Evolutionary conservation across 129 eudicot species (phyloP), one percentile per base, ranked within the genome.

Genomic region (Saussurea involucrata): DNA sequence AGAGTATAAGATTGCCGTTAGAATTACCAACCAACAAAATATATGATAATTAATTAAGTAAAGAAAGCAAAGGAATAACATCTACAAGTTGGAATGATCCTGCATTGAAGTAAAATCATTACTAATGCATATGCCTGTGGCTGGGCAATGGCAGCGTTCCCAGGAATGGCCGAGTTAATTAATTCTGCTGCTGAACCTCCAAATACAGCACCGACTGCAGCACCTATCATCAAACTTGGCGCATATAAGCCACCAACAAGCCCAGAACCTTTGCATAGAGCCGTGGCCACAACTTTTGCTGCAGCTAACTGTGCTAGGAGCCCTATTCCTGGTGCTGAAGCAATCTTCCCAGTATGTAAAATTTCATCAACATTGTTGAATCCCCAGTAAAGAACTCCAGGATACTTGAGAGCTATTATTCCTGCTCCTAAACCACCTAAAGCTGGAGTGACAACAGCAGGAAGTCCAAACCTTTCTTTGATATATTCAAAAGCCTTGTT

Each of bases 41-140:
- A 36, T 63, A 42, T 33, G 71, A 44, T 6, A 46, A 42, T 21
- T 11, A 76, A 71, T 21, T 11, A 76, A 71, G 71, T 33, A 17
- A 77, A 42, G 53, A 2, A 61, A 29, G 69, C 21, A 68, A n/a
- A 66, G 15, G 4, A 65, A 20, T 28, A 22, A 53, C 10, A 46
- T 77, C 2, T 60, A 55, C 55, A 13, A 24, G 24, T 58, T 21
- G 28, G 58, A 44, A 66, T 46, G 67, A 34, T 36, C 58, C 49
- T 17, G 74, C 34, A 49, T 65, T 17, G 27, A 68, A 7, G 70
- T 31, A 18, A 37, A 40, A 46, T 24, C 21, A 82, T 68, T 93
- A 95, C 99, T 84, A 95, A 80, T 22, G 99, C 97, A 86, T 92
- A 95, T n/a, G 99, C 99, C 76, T 95, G 99, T 63, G 99, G 97